Conservation (phyloP, 345 rosid genomes). For the Carallia brachiata region DNA sequence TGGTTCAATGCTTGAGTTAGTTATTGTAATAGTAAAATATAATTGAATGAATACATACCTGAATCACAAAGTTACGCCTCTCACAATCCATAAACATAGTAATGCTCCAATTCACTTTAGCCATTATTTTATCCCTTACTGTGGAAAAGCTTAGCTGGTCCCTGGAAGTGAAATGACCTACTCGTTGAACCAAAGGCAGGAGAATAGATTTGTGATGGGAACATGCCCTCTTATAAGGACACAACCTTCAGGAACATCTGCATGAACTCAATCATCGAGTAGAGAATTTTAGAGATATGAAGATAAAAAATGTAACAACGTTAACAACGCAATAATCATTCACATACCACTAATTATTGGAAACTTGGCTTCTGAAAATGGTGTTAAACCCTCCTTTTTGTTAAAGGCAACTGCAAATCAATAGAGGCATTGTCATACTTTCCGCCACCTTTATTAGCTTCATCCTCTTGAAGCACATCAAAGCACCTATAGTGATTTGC, state of each 20-base stretch:
- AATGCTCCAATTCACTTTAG: constrained; percentile 61
- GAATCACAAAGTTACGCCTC: constrained; percentile 84
- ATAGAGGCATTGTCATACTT: constrained; percentile 76
- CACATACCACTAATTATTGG: constrained; percentile 92
- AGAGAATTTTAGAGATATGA: constrained; percentile 2
- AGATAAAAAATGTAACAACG: not conserved
- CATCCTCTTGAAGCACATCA: constrained; percentile 85
- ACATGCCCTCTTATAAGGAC: too few relatives aligned
- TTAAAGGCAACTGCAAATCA: constrained; percentile 76
- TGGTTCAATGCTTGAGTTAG: not conserved
- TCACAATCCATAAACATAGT: constrained; percentile 91
- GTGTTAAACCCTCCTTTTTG: constrained; percentile 72
- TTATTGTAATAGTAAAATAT: too few relatives aligned
- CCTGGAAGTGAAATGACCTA: constrained; percentile 81
- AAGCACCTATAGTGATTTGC: constrained; percentile 80
- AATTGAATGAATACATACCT: constrained; percentile 43
- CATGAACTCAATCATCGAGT: constrained; percentile 16
- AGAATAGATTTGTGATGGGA: too few relatives aligned
- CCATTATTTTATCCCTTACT: constrained; percentile 74
- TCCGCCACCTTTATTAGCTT: constrained; percentile 85
- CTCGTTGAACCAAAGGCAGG: too few relatives aligned
- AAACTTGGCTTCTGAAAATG: constrained; percentile 69
- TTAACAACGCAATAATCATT: too few relatives aligned
- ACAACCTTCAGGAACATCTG: constrained; percentile 98
- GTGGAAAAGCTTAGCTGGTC: constrained; percentile 87